These are phyloP conservation scores for Flaveria brownii DNA, from an alignment of 129 eudicot genomes.

Conservation along the genomic window DNA sequence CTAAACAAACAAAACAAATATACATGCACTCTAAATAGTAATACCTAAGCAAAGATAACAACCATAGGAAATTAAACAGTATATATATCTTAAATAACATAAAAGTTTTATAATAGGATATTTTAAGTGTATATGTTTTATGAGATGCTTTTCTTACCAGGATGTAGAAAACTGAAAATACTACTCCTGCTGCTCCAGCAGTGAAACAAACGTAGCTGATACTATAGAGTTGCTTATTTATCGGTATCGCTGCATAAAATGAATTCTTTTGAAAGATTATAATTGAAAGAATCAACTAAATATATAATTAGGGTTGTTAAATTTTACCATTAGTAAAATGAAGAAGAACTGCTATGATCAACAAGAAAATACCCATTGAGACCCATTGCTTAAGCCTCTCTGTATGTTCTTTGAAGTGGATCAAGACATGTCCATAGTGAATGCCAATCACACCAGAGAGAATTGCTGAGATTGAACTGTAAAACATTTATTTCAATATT, in stretches of 20 bases:
- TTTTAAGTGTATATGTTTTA: too few species aligned
- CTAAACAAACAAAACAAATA: too few species aligned
- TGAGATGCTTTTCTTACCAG: conserved; percentile 44
- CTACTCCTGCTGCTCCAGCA: conserved; percentile 86
- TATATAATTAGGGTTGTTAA: not conserved
- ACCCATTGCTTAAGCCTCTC: conserved; percentile 94
- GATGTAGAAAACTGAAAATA: conserved; percentile 66
- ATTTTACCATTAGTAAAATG: conserved; percentile 72
- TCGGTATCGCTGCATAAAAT: conserved; percentile 67
- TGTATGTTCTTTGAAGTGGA: conserved; percentile 81
- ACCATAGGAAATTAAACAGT: too few species aligned
- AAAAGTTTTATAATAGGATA: too few species aligned
- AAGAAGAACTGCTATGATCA: conserved; percentile 62
- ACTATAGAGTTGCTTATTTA: conserved; percentile 89
- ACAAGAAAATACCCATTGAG: conserved; percentile 63
- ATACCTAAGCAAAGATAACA: too few species aligned
- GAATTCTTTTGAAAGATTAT: not conserved
- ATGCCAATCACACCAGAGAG: conserved; percentile 76
- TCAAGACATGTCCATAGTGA: conserved; percentile 84
- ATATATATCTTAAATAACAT: too few species aligned
- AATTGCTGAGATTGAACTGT: conserved; percentile 75
- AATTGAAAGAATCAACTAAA: not conserved
- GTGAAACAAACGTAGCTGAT: conserved; percentile 88
- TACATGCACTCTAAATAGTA: too few species aligned
- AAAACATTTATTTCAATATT: not conserved